Evolutionary conservation across 352 stramenopile species (phyloP).

Genomic region (Phytophthora macrochlamydospora): DNA sequence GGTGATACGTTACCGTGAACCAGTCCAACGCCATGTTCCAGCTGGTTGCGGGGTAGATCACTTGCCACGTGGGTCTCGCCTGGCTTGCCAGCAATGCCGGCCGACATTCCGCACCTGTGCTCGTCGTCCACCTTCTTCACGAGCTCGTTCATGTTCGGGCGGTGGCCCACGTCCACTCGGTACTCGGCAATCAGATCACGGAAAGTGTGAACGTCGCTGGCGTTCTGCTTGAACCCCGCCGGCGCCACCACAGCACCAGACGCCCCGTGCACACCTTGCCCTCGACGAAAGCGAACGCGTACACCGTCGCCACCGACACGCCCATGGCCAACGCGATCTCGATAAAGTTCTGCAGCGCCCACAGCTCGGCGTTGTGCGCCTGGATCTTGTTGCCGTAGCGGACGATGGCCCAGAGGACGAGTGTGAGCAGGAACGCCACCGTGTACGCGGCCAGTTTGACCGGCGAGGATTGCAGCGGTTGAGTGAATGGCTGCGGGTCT

Average conservation of each 20-base stretch:
- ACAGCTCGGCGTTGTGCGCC: conserved; percentile 7
- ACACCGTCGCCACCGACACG: conserved; percentile 14
- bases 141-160: background rate
- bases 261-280: background rate
- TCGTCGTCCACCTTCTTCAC: background rate
- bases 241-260: background rate
- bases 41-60: no score
- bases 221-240: background rate
- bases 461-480: conserved; percentile 22
- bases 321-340: conserved; percentile 32
- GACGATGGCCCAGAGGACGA: conserved; percentile 29
- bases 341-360: conserved; percentile 39
- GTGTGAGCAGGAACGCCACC: conserved; percentile 10
- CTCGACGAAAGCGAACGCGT: conserved; percentile 18
- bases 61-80: no score
- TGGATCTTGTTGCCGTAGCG: conserved; percentile 14
- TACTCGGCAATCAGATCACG: conserved; percentile 27
- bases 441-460: conserved; percentile 20
- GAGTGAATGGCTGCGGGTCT: conserved; percentile 20
- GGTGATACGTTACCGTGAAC: no score
- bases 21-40: no score
- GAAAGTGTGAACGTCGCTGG: conserved; percentile 11
- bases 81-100: conserved; percentile 25
- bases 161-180: background rate
- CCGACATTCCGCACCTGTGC: conserved; percentile 19